Evolutionary conservation across 495 filamentous ascomycete species (phyloP), one percentile per base, ranked within the genome.

Genomic region (Daldinia bambusicola): DNA sequence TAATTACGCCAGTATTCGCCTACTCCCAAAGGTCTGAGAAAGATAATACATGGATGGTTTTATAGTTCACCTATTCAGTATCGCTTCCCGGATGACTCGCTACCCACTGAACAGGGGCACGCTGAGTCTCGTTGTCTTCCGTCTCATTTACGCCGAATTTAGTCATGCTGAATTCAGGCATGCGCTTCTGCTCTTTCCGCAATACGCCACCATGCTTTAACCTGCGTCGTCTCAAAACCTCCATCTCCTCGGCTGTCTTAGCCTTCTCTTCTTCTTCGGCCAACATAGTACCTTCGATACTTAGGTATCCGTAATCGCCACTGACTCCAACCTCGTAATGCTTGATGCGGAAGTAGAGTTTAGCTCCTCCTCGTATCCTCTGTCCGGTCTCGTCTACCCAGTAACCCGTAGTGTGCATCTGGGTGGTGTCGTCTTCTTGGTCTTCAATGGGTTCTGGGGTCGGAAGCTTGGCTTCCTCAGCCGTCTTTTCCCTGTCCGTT

Each of bases 321-420:
- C 83, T 82, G n/a, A 79, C 74, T 8, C 82, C 81, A 26, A 84
- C 80, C 38, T 85, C 83, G 56, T 81, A 85, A 61, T 82, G 81
- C 64, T 83, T 84, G 74, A 85, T 84, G 45, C 83, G 78, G 76
- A 84, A 85, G 38, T 76, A 75, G 37, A 84, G 74, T 72, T 82
- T 83, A 4, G 67, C 57, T 0, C 73, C 74, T 43, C 79, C 80
- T 14, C 71, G 67, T 50, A 84, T 74, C 50, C 77, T 81, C 12
- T 61, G 59, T 3, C 79, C 79, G 3, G 52, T 60, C 20, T 76
- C 80, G 40, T 83, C 74, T 16, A 81, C 75, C 83, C 83, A 85
- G 63, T 84, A 84, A 10, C 83, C 83, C 2, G 83, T 83, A n/a
- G 80, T 79, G 66, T 83, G 81, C 34, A 84, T 82, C 68, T 84